Conservation (phyloP, 164 flowering plant genomes). For the Paratinospora sagittata region DNA sequence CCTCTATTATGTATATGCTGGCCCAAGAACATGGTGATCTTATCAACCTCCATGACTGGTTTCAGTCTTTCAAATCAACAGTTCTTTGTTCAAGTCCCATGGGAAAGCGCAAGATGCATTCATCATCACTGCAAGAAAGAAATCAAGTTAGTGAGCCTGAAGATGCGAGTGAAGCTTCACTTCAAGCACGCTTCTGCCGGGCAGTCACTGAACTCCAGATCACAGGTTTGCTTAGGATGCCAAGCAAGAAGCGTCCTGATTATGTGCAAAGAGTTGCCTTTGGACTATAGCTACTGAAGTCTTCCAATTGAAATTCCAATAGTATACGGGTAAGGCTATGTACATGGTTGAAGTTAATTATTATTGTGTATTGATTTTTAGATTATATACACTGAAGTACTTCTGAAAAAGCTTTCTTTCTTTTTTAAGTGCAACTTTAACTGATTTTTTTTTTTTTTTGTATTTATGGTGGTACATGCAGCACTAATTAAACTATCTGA, state of each 20-base stretch:
- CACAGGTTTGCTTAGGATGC: conserved; percentile 81
- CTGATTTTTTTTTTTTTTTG: too few relatives aligned
- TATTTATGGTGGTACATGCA: too few relatives aligned
- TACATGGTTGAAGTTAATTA: too few relatives aligned
- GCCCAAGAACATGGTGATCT: conserved; percentile 95
- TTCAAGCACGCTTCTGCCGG: conserved; percentile 90
- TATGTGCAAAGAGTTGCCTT: conserved; percentile 90
- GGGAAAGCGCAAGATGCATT: conserved; percentile 40
- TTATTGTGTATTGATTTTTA: too few relatives aligned
- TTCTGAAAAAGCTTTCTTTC: too few relatives aligned
- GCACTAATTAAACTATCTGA: too few relatives aligned
- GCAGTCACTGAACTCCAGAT: conserved; percentile 86
- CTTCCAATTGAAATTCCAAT: neutral
- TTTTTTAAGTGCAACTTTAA: too few relatives aligned
- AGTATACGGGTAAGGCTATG: too few relatives aligned
- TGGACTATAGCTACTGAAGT: conserved; percentile 31
- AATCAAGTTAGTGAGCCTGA: conserved; percentile 31
- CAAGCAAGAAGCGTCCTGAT: conserved; percentile 90
- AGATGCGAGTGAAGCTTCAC: conserved; percentile 46
- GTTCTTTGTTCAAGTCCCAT: conserved; percentile 25
- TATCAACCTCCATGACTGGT: conserved; percentile 95
- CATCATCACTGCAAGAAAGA: conserved; percentile 52
- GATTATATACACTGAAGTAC: too few relatives aligned
- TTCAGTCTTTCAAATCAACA: conserved; percentile 63
- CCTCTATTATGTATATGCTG: conserved; percentile 68